These are phyloP conservation scores for Syzygium jambos DNA, from an alignment of 345 rosid genomes.

Conservation along the genomic window DNA sequence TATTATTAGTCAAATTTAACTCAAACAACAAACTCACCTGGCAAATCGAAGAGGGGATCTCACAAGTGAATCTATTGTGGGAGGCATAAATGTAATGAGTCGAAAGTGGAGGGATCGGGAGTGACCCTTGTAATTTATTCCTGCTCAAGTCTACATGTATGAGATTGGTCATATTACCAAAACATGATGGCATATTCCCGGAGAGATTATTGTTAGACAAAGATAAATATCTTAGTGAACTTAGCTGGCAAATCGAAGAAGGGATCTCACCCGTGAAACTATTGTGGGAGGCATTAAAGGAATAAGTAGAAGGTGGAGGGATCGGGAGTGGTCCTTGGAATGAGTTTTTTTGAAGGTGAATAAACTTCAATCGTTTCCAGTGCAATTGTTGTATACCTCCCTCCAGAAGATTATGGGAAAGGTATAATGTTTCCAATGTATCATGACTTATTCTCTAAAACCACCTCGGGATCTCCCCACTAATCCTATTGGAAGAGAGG, in stretches of 20 bases:
- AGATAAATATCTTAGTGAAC: no score
- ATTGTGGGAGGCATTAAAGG: not conserved
- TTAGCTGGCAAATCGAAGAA: not conserved
- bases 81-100: not conserved
- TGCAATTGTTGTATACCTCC: not conserved
- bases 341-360: not conserved
- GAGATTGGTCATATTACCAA: no score
- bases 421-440: rapidly evolving
- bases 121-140: not conserved
- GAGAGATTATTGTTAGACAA: no score
- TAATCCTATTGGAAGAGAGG: rapidly evolving
- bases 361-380: rapidly evolving
- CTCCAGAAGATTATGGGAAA: not conserved
- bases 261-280: not conserved
- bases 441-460: not conserved
- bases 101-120: not conserved
- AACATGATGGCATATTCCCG: no score
- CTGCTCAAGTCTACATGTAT: no score
- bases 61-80: not conserved
- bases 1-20: not conserved
- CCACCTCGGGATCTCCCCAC: not conserved
- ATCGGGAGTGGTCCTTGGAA: not conserved
- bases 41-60: not conserved
- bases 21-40: rapidly evolving
- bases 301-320: not conserved